Evolutionary conservation across 31 red algal species (phyloP).

Genomic region (Pterothamnion heteromorphum): DNA sequence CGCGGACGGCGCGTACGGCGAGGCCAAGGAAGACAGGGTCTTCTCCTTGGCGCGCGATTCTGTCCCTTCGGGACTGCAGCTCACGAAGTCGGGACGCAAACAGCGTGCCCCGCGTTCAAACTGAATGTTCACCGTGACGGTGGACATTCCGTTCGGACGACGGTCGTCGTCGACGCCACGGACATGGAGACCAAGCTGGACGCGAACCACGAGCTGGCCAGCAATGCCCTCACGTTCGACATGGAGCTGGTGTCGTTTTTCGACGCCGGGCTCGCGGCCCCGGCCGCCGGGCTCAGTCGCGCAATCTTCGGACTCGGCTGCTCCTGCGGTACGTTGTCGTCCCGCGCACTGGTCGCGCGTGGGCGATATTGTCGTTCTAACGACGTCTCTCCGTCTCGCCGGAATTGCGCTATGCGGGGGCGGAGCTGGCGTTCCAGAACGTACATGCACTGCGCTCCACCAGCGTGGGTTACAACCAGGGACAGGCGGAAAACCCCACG

Average conservation of each 20-base stretch:
- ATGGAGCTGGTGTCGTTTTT: conserved; percentile 64
- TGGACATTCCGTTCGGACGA: no score
- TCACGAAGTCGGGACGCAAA: no score
- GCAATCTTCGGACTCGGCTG: conserved; percentile 79
- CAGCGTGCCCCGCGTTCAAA: conserved; percentile 52
- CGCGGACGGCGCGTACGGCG: conserved; percentile 55
- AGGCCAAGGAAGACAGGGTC: conserved; percentile 49
- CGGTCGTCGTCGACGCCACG: no score
- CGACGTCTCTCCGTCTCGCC: no score
- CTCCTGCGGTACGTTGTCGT: conserved; percentile 85
- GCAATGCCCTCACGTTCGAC: conserved; percentile 65
- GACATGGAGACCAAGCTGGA: conserved; percentile 53
- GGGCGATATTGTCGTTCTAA: no score
- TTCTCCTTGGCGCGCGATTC: conserved; percentile 19
- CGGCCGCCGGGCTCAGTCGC: conserved; percentile 32
- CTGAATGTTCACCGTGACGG: conserved; percentile 48
- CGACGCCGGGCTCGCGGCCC: conserved; percentile 37
- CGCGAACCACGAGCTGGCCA: conserved; percentile 71
- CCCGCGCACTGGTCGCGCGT: no score
- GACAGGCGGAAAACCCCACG: conserved; percentile 56
- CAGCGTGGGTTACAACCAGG: conserved; percentile 78
- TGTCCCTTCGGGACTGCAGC: conserved; percentile 42
- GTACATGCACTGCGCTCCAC: conserved; percentile 63
- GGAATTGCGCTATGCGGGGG: conserved; percentile 24
- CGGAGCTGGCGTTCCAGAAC: conserved; percentile 64